These are phyloP conservation scores for Tympanopsis confertula DNA, from an alignment of 2,329 filamentous ascomycete species.

Conservation along the genomic window DNA sequence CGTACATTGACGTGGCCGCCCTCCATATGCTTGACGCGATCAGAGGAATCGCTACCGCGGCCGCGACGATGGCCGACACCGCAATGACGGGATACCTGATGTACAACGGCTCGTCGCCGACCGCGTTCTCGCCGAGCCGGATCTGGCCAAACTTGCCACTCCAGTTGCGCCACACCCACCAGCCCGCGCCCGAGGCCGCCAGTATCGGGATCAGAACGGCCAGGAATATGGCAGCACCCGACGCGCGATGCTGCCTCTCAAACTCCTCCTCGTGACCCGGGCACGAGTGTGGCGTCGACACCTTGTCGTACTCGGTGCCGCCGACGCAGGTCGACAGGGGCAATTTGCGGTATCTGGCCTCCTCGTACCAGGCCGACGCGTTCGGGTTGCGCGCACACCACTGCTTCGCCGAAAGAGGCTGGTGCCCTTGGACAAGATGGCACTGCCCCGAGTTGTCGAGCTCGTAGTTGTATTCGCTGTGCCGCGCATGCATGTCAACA, in stretches of 20 bases:
- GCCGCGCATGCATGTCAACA: neutral
- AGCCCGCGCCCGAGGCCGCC: conserved; percentile 63
- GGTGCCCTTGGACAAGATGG: conserved; percentile 60
- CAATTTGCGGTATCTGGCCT: conserved; percentile 79
- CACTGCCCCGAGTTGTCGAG: conserved; percentile 68
- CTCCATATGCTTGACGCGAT: conserved; percentile 65
- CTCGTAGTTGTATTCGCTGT: conserved; percentile 86
- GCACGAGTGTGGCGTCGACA: conserved; percentile 50
- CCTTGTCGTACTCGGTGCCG: conserved; percentile 65
- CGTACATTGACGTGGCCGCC: conserved; percentile 36
- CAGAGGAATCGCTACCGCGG: conserved; percentile 55
- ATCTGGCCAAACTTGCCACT: conserved; percentile 85
- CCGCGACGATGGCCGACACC: conserved; percentile 50
- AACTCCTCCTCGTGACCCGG: conserved; percentile 74
- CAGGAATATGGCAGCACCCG: conserved; percentile 71
- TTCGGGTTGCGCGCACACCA: conserved; percentile 52
- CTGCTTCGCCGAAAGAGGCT: conserved; percentile 38
- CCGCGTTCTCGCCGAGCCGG: conserved; percentile 62
- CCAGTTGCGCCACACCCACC: conserved; percentile 78
- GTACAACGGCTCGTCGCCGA: conserved; percentile 65
- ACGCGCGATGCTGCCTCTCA: conserved; percentile 55
- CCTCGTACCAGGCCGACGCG: conserved; percentile 67
- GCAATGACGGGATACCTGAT: conserved; percentile 73
- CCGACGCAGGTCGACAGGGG: conserved; percentile 78
- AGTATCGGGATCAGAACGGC: conserved; percentile 67